Base-by-base conservation (phyloP, 306 rosid species). In the Trichosanthes cucumerina region DNA sequence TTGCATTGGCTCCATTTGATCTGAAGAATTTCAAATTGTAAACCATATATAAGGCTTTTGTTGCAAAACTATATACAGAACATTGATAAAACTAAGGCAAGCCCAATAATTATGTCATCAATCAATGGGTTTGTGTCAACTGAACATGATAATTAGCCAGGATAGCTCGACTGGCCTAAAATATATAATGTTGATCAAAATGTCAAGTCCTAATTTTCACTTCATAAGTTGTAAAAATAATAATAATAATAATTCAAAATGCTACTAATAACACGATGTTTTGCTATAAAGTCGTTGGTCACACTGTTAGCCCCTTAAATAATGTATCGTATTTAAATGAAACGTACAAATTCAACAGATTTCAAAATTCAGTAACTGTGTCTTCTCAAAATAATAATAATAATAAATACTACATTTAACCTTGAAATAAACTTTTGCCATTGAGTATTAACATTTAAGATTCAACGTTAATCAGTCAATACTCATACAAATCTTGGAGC, bases 1-100 rank as follows among this genome's bases (percentile, higher is more conserved):
- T 47, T 66, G 80, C 79, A 64, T 76, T 52, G 81, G 60, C 47
- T 81, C 86, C 38, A 59, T 81, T 43, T 76, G n/a, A n/a, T n/a
- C 85, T 72, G 76, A 2, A 6, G 36, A 6, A 70, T 10, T 44
- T 7, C 6, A 24, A 24, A 6, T 44, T 70, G 3, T 44, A 21
- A 38, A 39, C 14, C 14, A 38, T 57, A 6, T 13, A 13, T 5
- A 0, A 10, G 47, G 49, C 28, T 65, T 65, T 5, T 39, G 52
- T n/a, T 39, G 7, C 9, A 47, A 39, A n/a, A n/a, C 75, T 9
- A 68, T 68, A 12, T 1, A 21, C 46, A 34, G 11, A 12, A 34
- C 7, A 36, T 65, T 65, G 28, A 65, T 9, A 49, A 68, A 5
- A 38, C 34, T 4, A 38, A 66, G 49, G 9, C 15, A 66, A 9